A percentile compares a stretch with the other conserved stretches of the same genome.
These are phyloP conservation scores for Monilinia laxa DNA, from an alignment of 2,329 filamentous ascomycete genomes.

Conservation along the genomic window DNA sequence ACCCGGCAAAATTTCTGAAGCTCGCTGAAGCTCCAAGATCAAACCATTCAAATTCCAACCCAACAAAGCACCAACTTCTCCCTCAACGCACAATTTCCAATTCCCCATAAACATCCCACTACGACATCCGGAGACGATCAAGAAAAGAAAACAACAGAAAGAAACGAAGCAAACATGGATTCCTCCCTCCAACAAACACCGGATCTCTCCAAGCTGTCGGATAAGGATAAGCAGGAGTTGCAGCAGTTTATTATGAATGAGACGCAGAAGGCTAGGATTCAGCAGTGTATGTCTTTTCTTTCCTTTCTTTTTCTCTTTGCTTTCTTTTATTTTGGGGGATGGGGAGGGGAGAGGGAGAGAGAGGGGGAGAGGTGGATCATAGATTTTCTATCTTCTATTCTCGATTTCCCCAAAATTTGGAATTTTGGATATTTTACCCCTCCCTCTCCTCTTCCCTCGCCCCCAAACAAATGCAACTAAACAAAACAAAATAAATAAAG, in stretches of 20 bases:
- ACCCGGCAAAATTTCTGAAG: constrained; percentile 8
- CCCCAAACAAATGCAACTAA: too few relatives aligned
- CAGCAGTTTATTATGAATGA: constrained; percentile 84
- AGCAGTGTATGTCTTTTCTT: constrained; percentile 47
- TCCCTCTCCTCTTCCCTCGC: too few relatives aligned
- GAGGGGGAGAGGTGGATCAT: neutral
- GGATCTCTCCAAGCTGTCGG: constrained; percentile 73
- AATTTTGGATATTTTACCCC: too few relatives aligned
- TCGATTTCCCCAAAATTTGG: neutral
- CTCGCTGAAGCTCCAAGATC: neutral
- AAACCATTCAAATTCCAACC: neutral
- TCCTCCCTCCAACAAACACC: constrained; percentile 30
- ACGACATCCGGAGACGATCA: too few relatives aligned
- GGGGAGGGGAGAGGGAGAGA: neutral
- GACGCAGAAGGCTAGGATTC: constrained; percentile 73
- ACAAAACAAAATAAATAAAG: too few relatives aligned
- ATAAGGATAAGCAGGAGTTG: constrained; percentile 82
- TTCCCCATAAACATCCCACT: constrained; percentile 25
- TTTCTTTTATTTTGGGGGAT: neutral
- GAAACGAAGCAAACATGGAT: constrained; percentile 40
- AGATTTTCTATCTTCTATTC: neutral
- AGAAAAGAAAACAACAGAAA: constrained; percentile 30
- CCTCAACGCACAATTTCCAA: neutral
- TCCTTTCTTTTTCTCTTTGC: neutral
- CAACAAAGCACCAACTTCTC: neutral